Conservation (phyloP, 306 rosid genomes). For the Rosa multiflora region DNA sequence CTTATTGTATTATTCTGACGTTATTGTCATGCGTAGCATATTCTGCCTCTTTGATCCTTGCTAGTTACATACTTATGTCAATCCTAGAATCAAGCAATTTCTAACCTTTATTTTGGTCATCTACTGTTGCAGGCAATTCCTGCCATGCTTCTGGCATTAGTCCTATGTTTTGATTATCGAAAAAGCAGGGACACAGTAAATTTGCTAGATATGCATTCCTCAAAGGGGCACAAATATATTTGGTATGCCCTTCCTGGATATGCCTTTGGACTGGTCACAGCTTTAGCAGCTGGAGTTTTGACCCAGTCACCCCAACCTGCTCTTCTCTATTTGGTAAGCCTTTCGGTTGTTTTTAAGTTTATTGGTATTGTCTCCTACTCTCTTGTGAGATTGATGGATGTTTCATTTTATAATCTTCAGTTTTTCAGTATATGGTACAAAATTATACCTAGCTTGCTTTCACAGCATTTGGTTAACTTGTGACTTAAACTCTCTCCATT, state of each 20-base stretch:
- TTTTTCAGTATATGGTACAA: not conserved
- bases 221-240: constrained; percentile 94
- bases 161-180: constrained; percentile 89
- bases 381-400: not conserved
- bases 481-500: not conserved
- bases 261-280: constrained; percentile 82
- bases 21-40: not conserved
- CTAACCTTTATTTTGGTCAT: constrained; percentile 3
- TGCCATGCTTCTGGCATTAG: constrained; percentile 89
- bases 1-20: not conserved
- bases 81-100: not conserved
- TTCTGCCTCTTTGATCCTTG: not conserved
- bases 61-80: not conserved
- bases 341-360: constrained; percentile 2
- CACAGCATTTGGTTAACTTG: not conserved
- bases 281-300: constrained; percentile 92
- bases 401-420: not conserved
- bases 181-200: constrained; percentile 67
- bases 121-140: constrained; percentile 77
- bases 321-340: constrained; percentile 85
- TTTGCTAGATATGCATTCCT: constrained; percentile 67
- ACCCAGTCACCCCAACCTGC: constrained; percentile 97
- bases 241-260: constrained; percentile 99
- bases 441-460: not conserved
- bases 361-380: not conserved